Base-by-base conservation (phyloP, 805 yeast genomes). In the Ogataea thermomethanolica region DNA sequence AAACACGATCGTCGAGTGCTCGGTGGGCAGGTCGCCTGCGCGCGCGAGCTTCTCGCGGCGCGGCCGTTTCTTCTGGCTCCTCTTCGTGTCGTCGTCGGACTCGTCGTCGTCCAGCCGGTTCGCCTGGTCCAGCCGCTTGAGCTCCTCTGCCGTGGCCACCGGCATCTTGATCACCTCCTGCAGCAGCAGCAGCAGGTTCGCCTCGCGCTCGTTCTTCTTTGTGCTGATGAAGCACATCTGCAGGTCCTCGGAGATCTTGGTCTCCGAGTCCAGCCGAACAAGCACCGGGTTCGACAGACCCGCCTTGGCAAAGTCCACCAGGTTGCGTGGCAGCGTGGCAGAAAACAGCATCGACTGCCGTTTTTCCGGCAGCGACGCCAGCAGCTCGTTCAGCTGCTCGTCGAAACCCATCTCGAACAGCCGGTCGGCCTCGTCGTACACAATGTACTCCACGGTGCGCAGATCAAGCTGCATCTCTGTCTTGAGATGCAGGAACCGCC, bases 391-490 rank as follows among this genome's bases (percentile, higher is more conserved):
- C 57, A 91, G 73, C 58, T 91, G 97, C 55, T 88, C 96, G 22
- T 90, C 82, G 61, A 91, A 91, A 43, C 98, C 97, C 87, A 89
- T 81, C 67, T 91, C 99, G 56, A 91, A 91, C 55, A 91, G 74
- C 60, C 98, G 76, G 70, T 91, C 99, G 25, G 98, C 98, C 69
- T 91, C 99, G 66, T 91, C 99, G 60, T 91, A 91, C 1, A 90
- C 95, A 31, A 90, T 84, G 56, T 85, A 91, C 60, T 93, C 96
- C 12, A 93, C 78, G 2, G 87, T 74, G 49, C 76, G 78, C 62
- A 93, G 71, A 56, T 88, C 95, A 39, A 93, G 69, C 45, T 77
- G 77, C 99, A 93, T 93, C 67, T 93, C 99, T 21, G 91, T 90
- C 61, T 91, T 87, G 59, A 93, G 74, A 74, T 93, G 99, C 65